phyloP scores from a whole-genome alignment of 2,329 filamentous ascomycete species.

The Thelonectria blattea region DNA sequence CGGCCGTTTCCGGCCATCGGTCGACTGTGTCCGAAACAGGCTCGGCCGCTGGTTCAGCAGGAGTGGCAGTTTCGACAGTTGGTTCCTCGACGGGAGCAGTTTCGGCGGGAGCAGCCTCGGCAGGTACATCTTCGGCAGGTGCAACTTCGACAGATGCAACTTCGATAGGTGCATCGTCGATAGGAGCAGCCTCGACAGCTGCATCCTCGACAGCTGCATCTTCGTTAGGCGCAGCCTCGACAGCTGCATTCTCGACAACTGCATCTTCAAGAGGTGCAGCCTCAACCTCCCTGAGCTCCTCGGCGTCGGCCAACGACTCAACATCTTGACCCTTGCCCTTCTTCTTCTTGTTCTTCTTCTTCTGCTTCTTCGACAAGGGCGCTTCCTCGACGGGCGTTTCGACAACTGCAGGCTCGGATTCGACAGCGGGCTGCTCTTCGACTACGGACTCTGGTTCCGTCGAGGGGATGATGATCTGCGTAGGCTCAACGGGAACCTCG shows the following conservation, averaged over 20 bases:
- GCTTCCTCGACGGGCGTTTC: slow-evolving; percentile 10
- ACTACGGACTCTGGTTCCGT: neutral
- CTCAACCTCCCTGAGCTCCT: neutral
- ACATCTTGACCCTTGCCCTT: slow-evolving; percentile 11
- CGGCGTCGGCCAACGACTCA: slow-evolving; percentile 8
- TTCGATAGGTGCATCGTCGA: slow-evolving; percentile 15
- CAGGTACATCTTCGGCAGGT: no score
- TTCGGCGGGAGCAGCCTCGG: neutral
- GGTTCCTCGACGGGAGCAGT: slow-evolving; percentile 8
- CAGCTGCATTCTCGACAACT: slow-evolving; percentile 3
- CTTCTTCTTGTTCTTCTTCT: slow-evolving; percentile 30
- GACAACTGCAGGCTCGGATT: slow-evolving; percentile 9
- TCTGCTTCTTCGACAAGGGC: slow-evolving; percentile 30
- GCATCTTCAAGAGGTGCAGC: slow-evolving; percentile 6
- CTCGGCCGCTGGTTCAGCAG: neutral
- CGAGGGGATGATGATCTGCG: neutral
- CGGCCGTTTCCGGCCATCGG: neutral
- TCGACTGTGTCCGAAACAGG: neutral
- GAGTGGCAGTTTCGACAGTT: slow-evolving; percentile 1
- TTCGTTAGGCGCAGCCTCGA: no score
- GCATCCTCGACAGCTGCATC: no score
- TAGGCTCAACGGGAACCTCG: slow-evolving; percentile 5
- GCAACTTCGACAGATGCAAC: no score
- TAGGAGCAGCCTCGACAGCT: neutral
- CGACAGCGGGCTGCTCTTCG: neutral